Evolutionary conservation across 176 grass and related monocot genomes (phyloP), one percentile per base, ranked within the genome.

Genomic region (Eleusine indica): DNA sequence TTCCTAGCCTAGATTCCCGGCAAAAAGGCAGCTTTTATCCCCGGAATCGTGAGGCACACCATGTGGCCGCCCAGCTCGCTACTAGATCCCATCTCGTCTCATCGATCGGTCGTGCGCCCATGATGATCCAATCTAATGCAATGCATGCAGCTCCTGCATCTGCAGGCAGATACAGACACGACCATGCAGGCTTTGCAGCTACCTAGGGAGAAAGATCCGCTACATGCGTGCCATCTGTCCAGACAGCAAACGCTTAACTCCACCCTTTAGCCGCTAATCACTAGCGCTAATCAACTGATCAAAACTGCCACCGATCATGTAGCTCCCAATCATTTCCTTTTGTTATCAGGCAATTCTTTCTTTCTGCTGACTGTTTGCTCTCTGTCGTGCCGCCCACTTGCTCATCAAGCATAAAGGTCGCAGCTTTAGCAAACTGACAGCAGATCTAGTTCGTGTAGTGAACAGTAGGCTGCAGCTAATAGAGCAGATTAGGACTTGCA

Each of bases 201-300:
- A 35, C 32, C 32, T 35, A 35, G 32, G 2, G 2, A 35, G 32
- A 35, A 2, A 35, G 32, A 35, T 35, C 32, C 32, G 32, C 25
- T 64, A 48, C 86, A 87, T 77, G 67, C 13, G 5, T 19, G 80
- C 49, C 87, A 88, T 84, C 75, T 88, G 81, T 88, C 75, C 29
- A 28, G 52, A 28, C 72, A 77, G 74, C 73, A 10, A n/a, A 0
- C 49, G 21, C 35, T 73, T 73, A 74, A 58, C 86, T 47, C 21
- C 56, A 66, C 18, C 21, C 52, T 53, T 44, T 44, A 15, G 16
- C 25, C 11, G 38, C 32, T 62, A 54, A 3, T 49, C 17, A 19
- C 16, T 56, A 9, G 57, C 30, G 28, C 42, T 52, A 75, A 68
- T 47, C 38, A 44, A 67, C 32, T 40, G 41, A 68, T 54, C 46